These are phyloP conservation scores for Syncephalis fuscata DNA, from an alignment of 371 early-diverging fungal species.

Conservation along the genomic window DNA sequence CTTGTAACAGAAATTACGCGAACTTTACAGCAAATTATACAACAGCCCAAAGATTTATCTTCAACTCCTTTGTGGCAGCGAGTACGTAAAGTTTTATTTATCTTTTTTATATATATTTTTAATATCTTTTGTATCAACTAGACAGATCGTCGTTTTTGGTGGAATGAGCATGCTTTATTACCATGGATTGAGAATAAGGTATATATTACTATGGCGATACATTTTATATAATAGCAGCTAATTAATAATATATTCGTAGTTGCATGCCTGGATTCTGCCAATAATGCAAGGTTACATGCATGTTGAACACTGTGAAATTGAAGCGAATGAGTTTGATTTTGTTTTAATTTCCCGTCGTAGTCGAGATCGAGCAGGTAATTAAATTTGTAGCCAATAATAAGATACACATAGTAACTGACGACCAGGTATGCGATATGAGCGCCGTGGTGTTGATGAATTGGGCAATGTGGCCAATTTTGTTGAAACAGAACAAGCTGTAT, in stretches of 20 bases:
- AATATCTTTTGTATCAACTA: slow-evolving; percentile 1
- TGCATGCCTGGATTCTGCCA: slow-evolving; percentile 42
- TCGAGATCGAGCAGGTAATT: slow-evolving; percentile 43
- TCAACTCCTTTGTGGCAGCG: slow-evolving; percentile 16
- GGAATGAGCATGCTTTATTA: slow-evolving; percentile 18
- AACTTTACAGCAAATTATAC: slow-evolving; percentile 7
- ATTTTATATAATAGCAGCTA: neutral
- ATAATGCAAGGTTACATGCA: slow-evolving; percentile 53
- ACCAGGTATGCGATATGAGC: slow-evolving; percentile 76
- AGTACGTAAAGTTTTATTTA: slow-evolving; percentile 6
- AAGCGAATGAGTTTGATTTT: slow-evolving; percentile 41
- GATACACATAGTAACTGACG: neutral
- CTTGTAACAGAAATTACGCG: slow-evolving; percentile 10
- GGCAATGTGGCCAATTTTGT: slow-evolving; percentile 98
- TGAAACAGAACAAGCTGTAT: slow-evolving; percentile 92
- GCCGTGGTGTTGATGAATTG: slow-evolving; percentile 82
- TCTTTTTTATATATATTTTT: slow-evolving; percentile 7
- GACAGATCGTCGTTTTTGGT: slow-evolving; percentile 37
- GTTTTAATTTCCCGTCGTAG: slow-evolving; percentile 68
- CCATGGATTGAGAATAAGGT: neutral
- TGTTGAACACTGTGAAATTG: slow-evolving; percentile 39
- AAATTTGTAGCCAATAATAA: neutral
- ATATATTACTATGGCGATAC: neutral
- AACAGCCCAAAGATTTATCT: neutral
- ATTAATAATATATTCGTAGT: slow-evolving; percentile 9